phyloP scores from a whole-genome alignment of 2,329 filamentous ascomycete genomes.

The Aspergillus proliferans region DNA sequence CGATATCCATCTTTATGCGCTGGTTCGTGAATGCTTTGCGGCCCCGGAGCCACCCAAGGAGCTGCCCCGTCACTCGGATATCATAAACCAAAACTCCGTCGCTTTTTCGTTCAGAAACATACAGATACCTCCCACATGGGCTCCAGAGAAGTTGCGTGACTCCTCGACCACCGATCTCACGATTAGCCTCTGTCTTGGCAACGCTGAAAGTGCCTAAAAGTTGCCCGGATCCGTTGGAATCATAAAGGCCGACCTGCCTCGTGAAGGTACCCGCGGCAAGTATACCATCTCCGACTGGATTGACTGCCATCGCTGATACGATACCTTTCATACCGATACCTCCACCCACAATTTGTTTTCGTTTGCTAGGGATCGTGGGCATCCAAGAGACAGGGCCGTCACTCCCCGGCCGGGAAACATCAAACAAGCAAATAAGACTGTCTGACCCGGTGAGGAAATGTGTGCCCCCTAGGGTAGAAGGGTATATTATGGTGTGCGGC shows the following conservation, averaged over 20 bases:
- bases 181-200: slow-evolving; percentile 32
- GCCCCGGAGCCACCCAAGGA: slow-evolving; percentile 46
- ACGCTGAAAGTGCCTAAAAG: slow-evolving; percentile 48
- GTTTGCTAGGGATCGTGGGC: slow-evolving; percentile 45
- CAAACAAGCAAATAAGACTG: slow-evolving; percentile 51
- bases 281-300: slow-evolving; percentile 38
- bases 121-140: slow-evolving; percentile 52
- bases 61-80: slow-evolving; percentile 47
- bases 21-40: slow-evolving; percentile 47
- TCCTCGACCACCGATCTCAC: slow-evolving; percentile 44
- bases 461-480: slow-evolving; percentile 36
- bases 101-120: slow-evolving; percentile 52
- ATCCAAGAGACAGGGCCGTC: slow-evolving; percentile 42
- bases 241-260: slow-evolving; percentile 53
- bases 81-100: slow-evolving; percentile 55
- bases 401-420: slow-evolving; percentile 42
- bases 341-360: slow-evolving; percentile 41
- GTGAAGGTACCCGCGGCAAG: slow-evolving; percentile 55
- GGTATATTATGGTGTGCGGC: slow-evolving; percentile 52
- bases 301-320: slow-evolving; percentile 48
- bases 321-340: slow-evolving; percentile 51
- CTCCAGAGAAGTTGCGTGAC: slow-evolving; percentile 54
- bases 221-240: slow-evolving; percentile 42
- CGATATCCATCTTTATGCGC: slow-evolving; percentile 51
- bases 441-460: slow-evolving; percentile 54